phyloP scores from a whole-genome alignment of 192 early-diverging fungal species.

The Coemansia asiatica region DNA sequence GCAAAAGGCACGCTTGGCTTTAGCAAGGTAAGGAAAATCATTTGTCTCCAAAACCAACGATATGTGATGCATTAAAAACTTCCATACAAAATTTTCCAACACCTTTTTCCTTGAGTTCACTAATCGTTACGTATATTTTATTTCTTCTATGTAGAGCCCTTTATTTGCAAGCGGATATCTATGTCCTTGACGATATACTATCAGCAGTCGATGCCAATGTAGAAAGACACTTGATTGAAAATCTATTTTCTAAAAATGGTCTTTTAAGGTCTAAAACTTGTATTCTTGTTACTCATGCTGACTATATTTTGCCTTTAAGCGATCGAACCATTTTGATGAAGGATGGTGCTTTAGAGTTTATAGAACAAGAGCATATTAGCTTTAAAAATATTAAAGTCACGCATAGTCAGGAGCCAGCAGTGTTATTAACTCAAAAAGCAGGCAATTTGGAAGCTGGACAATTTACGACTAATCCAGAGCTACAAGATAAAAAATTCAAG shows the following conservation, averaged over 20 bases:
- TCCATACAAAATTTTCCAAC: too few species aligned
- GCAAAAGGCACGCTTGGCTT: conserved; percentile 79
- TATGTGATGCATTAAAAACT: too few species aligned
- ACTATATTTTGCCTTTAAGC: conserved; percentile 21
- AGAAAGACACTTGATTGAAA: conserved; percentile 62
- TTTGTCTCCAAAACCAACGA: too few species aligned
- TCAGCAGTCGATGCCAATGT: conserved; percentile 73
- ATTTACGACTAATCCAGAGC: not conserved
- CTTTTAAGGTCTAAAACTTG: conserved; percentile 57
- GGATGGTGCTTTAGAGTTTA: conserved; percentile 30
- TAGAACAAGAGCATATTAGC: conserved; percentile 36
- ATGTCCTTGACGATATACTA: conserved; percentile 77
- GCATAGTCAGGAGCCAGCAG: not conserved
- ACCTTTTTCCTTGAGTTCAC: too few species aligned
- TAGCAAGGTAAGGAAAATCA: conserved; percentile 59
- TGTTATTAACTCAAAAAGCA: too few species aligned
- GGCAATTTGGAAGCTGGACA: not conserved
- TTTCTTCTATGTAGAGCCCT: conserved; percentile 51
- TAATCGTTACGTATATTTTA: too few species aligned
- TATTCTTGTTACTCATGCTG: conserved; percentile 44
- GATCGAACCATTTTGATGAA: conserved; percentile 19
- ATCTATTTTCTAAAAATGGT: conserved; percentile 52
- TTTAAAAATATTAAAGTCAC: conserved; percentile 31
- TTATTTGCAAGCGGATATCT: conserved; percentile 69
- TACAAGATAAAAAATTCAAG: not conserved